These are phyloP conservation scores for Pyrrhoderma lamaoense DNA, from an alignment of 1,284 basidiomycete species.

Conservation along the genomic window DNA sequence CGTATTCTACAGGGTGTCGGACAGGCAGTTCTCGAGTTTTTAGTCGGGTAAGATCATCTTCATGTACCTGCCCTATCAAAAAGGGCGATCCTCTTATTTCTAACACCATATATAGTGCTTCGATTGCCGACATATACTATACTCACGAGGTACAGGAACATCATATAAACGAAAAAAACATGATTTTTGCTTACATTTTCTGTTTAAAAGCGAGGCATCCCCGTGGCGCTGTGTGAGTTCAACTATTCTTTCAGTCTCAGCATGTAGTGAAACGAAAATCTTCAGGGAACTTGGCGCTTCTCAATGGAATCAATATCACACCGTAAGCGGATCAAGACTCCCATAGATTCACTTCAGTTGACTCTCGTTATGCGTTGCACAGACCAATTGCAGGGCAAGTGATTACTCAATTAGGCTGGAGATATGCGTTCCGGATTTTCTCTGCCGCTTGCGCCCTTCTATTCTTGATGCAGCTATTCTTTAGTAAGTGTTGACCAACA, in stretches of 20 bases:
- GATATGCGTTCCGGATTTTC: constrained; percentile 22
- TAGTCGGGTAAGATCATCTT: constrained; percentile 18
- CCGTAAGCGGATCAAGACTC: constrained; percentile 14
- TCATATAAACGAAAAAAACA: not conserved
- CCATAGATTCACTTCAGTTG: not conserved
- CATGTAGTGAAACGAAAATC: not conserved
- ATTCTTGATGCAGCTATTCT: constrained; percentile 19
- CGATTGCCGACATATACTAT: constrained; percentile 22
- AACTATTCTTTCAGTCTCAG: not conserved
- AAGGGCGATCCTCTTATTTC: not conserved
- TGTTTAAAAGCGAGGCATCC: constrained; percentile 16
- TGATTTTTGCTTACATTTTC: not conserved
- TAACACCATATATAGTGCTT: constrained; percentile 8
- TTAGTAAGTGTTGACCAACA: constrained; percentile 6
- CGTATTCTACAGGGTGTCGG: constrained; percentile 29
- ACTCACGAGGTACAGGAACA: constrained; percentile 20
- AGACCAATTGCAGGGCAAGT: constrained; percentile 22
- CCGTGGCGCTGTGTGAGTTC: constrained; percentile 18
- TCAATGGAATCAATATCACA: constrained; percentile 22
- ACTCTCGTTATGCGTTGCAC: not conserved
- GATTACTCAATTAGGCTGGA: constrained; percentile 20
- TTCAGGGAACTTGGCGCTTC: constrained; percentile 22
- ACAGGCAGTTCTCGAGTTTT: constrained; percentile 29
- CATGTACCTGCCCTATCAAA: constrained; percentile 6
- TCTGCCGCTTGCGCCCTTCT: constrained; percentile 18